Base-by-base conservation (phyloP, 352 stramenopile species). In the Globisporangium alternatum region DNA sequence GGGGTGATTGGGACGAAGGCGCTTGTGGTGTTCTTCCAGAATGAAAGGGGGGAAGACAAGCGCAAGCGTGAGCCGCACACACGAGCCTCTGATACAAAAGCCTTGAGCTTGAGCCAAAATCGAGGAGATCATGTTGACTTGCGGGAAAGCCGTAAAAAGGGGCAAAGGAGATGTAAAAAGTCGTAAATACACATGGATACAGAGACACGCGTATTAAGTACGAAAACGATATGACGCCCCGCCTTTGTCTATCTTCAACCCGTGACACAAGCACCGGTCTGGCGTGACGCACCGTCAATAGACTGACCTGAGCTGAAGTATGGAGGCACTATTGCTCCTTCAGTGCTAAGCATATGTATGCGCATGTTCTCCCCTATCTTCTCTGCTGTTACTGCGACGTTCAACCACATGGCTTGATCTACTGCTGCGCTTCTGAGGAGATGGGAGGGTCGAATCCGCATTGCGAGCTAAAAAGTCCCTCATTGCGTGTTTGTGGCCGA, bases 61-160 rank as follows among this genome's bases (percentile, higher is more conserved):
- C 22, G 39, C 35, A 39, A 75, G 67, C 53, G 58, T 59, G 61
- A 68, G 64, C 66, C 74, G 62, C 74, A 76, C 64, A 77, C 65
- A 51, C 48, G 41, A 47, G 41, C 43, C 19, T 21, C 19, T 48
- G 43, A 48, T 48, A 48, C 43, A 48, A 48, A 48, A 48, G 25
- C 25, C 25, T 28, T 28, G 25, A 28, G 25, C 25, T 28, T 28
- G 25, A 48, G 43, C 9, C 43, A 21, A 48, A 48, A 30, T 5
- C n/a, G 31, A 52, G n/a, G n/a, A 56, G 25, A 28, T 64, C 47
- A 55, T 37, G 19, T 22, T 39, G 55, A 41, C 35, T 41, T 41
- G 28, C 28, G 17, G 51, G 33, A 43, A 57, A 55, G 10, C 43
- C 19, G 43, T 48, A 48, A 48, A 48, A 48, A 48, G 17, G 19